Conservation (phyloP, 441 rosid species). For the Arabidopsis lyrata region DNA sequence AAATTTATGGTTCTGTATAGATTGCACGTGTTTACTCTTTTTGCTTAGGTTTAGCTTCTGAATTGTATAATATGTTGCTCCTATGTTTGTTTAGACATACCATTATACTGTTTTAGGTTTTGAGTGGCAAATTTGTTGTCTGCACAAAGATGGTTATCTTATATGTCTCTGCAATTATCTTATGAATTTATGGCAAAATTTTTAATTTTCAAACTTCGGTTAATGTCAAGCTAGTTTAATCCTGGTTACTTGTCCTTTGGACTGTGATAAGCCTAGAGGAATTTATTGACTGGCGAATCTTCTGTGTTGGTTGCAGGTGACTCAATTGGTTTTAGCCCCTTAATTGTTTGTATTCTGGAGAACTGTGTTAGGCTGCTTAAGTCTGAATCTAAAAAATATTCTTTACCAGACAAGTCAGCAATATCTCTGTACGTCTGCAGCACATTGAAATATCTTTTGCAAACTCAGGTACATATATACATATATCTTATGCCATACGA, state of each 20-base stretch:
- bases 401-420: constrained; percentile 76
- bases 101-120: too few species aligned
- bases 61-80: too few species aligned
- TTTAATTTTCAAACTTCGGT: neutral
- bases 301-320: constrained; percentile 65
- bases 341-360: constrained; percentile 71
- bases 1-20: constrained; percentile 29
- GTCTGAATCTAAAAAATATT: constrained; percentile 68
- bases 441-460: constrained; percentile 85
- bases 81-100: too few species aligned
- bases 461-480: constrained; percentile 71
- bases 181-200: neutral
- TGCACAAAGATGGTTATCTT: too few species aligned
- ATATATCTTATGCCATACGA: constrained; percentile 21
- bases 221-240: constrained; percentile 12
- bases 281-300: constrained; percentile 27
- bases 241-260: constrained; percentile 16
- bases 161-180: too few species aligned
- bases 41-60: too few species aligned
- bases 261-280: constrained; percentile 29
- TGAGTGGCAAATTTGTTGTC: too few species aligned
- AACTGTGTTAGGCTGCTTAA: constrained; percentile 78
- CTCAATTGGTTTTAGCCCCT: constrained; percentile 83
- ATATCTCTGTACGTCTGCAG: constrained; percentile 83
- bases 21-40: too few species aligned